These are phyloP conservation scores for Cytospora piceae DNA, from an alignment of 2,329 filamentous ascomycete genomes.

Conservation along the genomic window DNA sequence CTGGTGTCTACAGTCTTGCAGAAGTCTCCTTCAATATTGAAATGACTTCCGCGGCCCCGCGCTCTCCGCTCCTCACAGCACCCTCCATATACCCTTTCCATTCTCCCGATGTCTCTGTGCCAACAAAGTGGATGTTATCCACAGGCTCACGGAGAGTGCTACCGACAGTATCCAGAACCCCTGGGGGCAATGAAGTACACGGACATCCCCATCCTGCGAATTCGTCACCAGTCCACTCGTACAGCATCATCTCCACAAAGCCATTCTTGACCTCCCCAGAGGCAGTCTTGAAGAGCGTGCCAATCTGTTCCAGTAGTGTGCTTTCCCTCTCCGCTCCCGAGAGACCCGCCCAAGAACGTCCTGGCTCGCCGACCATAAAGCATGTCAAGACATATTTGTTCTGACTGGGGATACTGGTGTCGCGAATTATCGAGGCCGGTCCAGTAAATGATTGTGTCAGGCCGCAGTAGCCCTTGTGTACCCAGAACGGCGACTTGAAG, in stretches of 20 bases:
- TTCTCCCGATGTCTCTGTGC: constrained; percentile 53
- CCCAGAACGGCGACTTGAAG: constrained; percentile 36
- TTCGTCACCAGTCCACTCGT: constrained; percentile 46
- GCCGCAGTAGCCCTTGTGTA: background rate
- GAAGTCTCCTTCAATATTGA: background rate
- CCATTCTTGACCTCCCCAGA: constrained; percentile 28
- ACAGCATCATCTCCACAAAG: constrained; percentile 40
- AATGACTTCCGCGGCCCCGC: constrained; percentile 50
- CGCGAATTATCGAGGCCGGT: constrained; percentile 50
- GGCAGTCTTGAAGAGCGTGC: constrained; percentile 33
- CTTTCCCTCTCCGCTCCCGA: constrained; percentile 32
- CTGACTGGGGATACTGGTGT: constrained; percentile 42
- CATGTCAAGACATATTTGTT: constrained; percentile 43
- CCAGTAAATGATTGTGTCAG: constrained; percentile 42
- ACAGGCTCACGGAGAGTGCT: constrained; percentile 40
- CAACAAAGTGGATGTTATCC: constrained; percentile 53
- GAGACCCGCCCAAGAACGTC: constrained; percentile 39
- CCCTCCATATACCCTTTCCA: constrained; percentile 64
- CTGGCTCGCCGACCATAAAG: constrained; percentile 46
- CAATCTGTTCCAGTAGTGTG: constrained; percentile 37
- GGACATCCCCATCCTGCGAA: constrained; percentile 46
- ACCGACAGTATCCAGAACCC: constrained; percentile 42
- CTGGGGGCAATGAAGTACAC: constrained; percentile 43
- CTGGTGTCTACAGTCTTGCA: background rate
- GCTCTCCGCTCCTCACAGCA: constrained; percentile 52